phyloP scores from a whole-genome alignment of 306 rosid species.

The Begonia loranthoides region DNA sequence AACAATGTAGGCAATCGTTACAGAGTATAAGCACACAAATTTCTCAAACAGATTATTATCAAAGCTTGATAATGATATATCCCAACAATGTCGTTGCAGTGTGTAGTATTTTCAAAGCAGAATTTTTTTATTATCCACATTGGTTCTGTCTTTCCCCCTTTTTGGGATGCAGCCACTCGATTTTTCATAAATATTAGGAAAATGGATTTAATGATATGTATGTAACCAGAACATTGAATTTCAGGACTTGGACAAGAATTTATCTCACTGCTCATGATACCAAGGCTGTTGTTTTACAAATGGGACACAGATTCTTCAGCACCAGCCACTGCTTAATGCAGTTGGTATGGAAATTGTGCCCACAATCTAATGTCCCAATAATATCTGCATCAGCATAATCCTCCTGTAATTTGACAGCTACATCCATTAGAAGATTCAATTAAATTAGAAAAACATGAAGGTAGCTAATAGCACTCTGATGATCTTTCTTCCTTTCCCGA shows the following conservation, averaged over 20 bases:
- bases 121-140: background rate
- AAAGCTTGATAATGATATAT: background rate
- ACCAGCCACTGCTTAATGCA: slow-evolving; percentile 80
- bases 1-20: no score
- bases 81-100: background rate
- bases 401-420: slow-evolving; percentile 34
- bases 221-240: slow-evolving; percentile 15
- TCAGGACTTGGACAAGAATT: slow-evolving; percentile 8
- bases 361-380: slow-evolving; percentile 71
- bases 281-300: slow-evolving; percentile 75
- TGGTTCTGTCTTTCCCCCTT: background rate
- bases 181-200: background rate
- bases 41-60: background rate
- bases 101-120: slow-evolving; percentile 1
- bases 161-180: background rate
- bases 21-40: background rate
- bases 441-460: background rate
- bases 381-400: slow-evolving; percentile 45
- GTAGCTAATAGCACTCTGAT: background rate
- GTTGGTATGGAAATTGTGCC: slow-evolving; percentile 65
- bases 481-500: background rate
- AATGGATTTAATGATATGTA: slow-evolving; percentile 9
- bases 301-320: slow-evolving; percentile 84
- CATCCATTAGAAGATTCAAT: background rate
- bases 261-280: slow-evolving; percentile 27